phyloP scores from a whole-genome alignment of 2,329 filamentous ascomycete species.

The Bipolaris victoriae region DNA sequence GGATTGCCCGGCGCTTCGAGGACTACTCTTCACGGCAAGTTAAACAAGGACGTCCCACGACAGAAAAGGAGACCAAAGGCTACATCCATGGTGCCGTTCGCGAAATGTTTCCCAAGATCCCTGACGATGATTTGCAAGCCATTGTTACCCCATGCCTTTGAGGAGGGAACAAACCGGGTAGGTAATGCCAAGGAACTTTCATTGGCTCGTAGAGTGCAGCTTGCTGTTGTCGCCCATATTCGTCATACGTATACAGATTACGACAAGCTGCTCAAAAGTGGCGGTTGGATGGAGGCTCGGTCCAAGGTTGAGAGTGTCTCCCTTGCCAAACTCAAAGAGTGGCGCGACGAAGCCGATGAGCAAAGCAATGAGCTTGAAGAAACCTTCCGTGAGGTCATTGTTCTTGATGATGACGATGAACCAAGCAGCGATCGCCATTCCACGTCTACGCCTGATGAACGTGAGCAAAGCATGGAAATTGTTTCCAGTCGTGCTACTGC shows the following conservation, averaged over 20 bases:
- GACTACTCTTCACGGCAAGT: constrained; percentile 39
- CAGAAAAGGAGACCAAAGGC: constrained; percentile 56
- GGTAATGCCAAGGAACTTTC: constrained; percentile 62
- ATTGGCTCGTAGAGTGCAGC: constrained; percentile 63
- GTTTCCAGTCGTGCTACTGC: constrained; percentile 41
- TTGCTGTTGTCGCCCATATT: constrained; percentile 67
- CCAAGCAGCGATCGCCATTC: constrained; percentile 48
- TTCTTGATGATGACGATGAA: constrained; percentile 67
- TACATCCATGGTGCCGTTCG: constrained; percentile 64
- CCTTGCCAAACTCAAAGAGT: constrained; percentile 64
- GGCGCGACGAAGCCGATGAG: constrained; percentile 63
- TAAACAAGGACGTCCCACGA: constrained; percentile 34
- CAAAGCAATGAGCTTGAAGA: constrained; percentile 64
- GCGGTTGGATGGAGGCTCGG: constrained; percentile 62
- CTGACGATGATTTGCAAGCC: constrained; percentile 61
- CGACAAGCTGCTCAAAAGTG: constrained; percentile 61
- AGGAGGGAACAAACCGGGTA: constrained; percentile 64
- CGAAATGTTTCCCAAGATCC: constrained; percentile 69
- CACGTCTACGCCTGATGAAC: constrained; percentile 28
- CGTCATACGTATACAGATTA: constrained; percentile 68
- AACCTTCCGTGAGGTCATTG: constrained; percentile 68
- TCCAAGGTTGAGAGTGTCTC: constrained; percentile 61
- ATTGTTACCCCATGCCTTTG: constrained; percentile 67
- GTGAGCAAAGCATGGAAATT: constrained; percentile 43
- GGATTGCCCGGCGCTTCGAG: constrained; percentile 46